Evolutionary conservation across 805 yeast species (phyloP), one percentile per base, ranked within the genome.

Genomic region (Schizosaccharomyces lindneri): DNA sequence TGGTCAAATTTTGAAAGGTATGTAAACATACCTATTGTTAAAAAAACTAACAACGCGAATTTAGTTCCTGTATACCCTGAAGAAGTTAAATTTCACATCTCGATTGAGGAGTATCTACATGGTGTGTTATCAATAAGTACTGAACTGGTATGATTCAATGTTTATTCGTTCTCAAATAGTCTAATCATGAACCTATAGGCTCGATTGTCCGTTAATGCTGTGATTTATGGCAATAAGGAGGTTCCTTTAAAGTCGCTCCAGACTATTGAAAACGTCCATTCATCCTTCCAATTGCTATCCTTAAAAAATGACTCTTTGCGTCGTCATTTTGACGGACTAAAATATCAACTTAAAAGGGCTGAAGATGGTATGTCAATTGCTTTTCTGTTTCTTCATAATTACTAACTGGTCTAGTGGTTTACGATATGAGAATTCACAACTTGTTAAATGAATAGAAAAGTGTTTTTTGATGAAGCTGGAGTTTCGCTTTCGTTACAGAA

Each of bases 291-390:
- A 64, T 60, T 64, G 55, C 63, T 70, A 48, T 69, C 70, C 55
- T 61, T 70, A 60, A 70, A 69, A 61, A 70, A 70, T 48, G 72
- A 70, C 62, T 61, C 65, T 41, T 63, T 70, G 62, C 63, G 72
- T n/a, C 55, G 70, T 27, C 63, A 70, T 7, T 64, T 63, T 21
- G 72, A 70, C 60, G 55, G 67, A 24, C 62, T 70, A 43, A 70
- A 70, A 61, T 70, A 70, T 60, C 71, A 69, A 55, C 68, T 69
- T 9, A 69, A 69, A 63, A 68, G 69, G 62, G 66, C 69, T 19
- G 72, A 70, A 55, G 71, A 68, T 55, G 68, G 69, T 29, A 57
- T 9, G 60, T 19, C 5, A 17, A 57, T 21, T 46, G 13, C 24
- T 46, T 46, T 46, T 43, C 21, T 9, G 11, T 46, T 15, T 46